phyloP scores from a whole-genome alignment of 345 rosid species.

The Eucalyptus pauciflora region DNA sequence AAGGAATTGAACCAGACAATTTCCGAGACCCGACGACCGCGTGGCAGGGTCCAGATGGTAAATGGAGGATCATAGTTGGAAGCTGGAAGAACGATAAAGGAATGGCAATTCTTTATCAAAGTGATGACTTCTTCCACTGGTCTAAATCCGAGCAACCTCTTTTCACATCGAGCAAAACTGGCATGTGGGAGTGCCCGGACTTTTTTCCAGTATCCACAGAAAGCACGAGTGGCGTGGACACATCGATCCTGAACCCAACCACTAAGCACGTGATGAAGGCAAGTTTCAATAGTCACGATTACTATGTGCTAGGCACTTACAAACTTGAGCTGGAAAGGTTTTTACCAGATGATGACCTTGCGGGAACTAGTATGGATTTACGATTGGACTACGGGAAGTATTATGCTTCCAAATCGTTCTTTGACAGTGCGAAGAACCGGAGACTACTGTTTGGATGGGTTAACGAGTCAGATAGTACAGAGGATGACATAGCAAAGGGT shows the following conservation, averaged over 20 bases:
- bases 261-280: slow-evolving; percentile 53
- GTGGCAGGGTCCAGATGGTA: slow-evolving; percentile 33
- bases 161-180: slow-evolving; percentile 11
- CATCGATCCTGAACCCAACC: slow-evolving; percentile 13
- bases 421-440: slow-evolving; percentile 37
- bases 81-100: slow-evolving; percentile 14
- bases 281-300: slow-evolving; percentile 32
- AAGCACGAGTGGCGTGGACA: slow-evolving; percentile 27
- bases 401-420: slow-evolving; percentile 61
- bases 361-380: slow-evolving; percentile 25
- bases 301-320: slow-evolving; percentile 44
- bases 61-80: slow-evolving; percentile 33
- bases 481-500: slow-evolving; percentile 45
- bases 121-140: slow-evolving; percentile 41
- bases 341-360: slow-evolving; percentile 18
- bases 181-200: slow-evolving; percentile 73
- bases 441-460: slow-evolving; percentile 62
- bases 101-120: slow-evolving; percentile 29
- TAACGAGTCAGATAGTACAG: slow-evolving; percentile 36
- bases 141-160: slow-evolving; percentile 15
- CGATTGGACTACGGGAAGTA: slow-evolving; percentile 57
- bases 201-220: slow-evolving; percentile 35
- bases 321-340: slow-evolving; percentile 21
- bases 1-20: slow-evolving; percentile 12
- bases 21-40: slow-evolving; percentile 72